Percentiles rank a stretch among this genome's conserved stretches.
phyloP scores from a whole-genome alignment of 1,139 yeast genomes.

The Lodderomyces margitis region DNA sequence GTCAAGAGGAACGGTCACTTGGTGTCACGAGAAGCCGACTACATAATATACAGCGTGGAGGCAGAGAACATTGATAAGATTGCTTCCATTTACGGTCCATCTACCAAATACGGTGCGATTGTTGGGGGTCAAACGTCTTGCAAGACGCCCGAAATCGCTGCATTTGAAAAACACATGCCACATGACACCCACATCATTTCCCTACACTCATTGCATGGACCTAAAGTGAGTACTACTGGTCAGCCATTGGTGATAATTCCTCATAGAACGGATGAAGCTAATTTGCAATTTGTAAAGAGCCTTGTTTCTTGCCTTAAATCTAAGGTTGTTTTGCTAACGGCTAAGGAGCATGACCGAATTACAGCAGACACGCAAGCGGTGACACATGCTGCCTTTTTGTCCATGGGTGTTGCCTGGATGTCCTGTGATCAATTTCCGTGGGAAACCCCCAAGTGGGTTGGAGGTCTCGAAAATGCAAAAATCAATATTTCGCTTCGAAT shows the following conservation, averaged over 20 bases:
- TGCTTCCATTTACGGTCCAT: slow-evolving; percentile 75
- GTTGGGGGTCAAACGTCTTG: slow-evolving; percentile 99
- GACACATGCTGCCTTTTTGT: slow-evolving; percentile 93
- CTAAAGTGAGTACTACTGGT: slow-evolving; percentile 81
- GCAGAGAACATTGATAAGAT: slow-evolving; percentile 76
- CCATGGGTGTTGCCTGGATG: slow-evolving; percentile 98
- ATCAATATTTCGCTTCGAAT: slow-evolving; percentile 89
- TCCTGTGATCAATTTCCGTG: slow-evolving; percentile 84
- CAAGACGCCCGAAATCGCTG: slow-evolving; percentile 84
- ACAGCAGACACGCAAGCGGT: slow-evolving; percentile 99
- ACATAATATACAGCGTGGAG: slow-evolving; percentile 84
- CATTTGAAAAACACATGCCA: slow-evolving; percentile 77
- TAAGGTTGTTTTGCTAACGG: slow-evolving; percentile 73
- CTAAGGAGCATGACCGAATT: slow-evolving; percentile 84
- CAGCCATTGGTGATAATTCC: slow-evolving; percentile 87
- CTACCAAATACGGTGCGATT: slow-evolving; percentile 82
- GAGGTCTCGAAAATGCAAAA: slow-evolving; percentile 95
- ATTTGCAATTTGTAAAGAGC: slow-evolving; percentile 58
- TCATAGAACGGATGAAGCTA: slow-evolving; percentile 63
- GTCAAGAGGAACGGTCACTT: slow-evolving; percentile 73
- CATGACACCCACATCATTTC: slow-evolving; percentile 78
- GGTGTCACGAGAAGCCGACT: slow-evolving; percentile 80
- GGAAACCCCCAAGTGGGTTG: slow-evolving; percentile 83
- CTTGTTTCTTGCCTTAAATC: slow-evolving; percentile 74
- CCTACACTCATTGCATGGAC: slow-evolving; percentile 93